A percentile compares a stretch with the other conserved stretches of the same genome.
These are phyloP conservation scores for Phanerochaete carnosa DNA, from an alignment of 768 basidiomycete species.

Conservation along the genomic window DNA sequence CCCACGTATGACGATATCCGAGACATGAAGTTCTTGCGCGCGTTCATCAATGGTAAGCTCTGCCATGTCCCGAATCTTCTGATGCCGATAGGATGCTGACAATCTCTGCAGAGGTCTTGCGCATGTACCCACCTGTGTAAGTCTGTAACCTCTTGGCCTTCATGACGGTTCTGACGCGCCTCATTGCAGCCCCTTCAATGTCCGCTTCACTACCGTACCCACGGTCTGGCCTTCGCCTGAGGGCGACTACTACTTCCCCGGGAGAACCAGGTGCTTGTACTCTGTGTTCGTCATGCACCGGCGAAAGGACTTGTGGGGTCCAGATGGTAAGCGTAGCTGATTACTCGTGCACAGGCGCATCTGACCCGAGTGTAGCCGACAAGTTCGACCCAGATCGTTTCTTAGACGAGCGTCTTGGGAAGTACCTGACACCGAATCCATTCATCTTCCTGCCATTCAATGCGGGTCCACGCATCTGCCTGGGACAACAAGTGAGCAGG, in stretches of 20 bases:
- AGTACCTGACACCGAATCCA: conserved; percentile 54
- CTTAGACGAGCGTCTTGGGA: conserved; percentile 55
- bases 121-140: conserved; percentile 47
- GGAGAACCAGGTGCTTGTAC: conserved; percentile 37
- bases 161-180: not conserved
- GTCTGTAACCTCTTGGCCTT: not conserved
- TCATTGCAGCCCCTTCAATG: conserved; percentile 19
- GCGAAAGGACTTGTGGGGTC: conserved; percentile 62
- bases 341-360: not conserved
- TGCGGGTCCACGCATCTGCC: conserved; percentile 35
- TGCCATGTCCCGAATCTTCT: not conserved
- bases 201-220: conserved; percentile 32
- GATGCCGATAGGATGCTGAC: not conserved
- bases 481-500: conserved; percentile 33
- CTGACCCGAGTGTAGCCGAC: conserved; percentile 35
- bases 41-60: conserved; percentile 52
- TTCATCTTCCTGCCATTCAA: conserved; percentile 48
- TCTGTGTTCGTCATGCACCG: conserved; percentile 58
- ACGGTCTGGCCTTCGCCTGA: conserved; percentile 29
- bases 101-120: conserved; percentile 41
- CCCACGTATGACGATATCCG: conserved; percentile 56
- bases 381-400: conserved; percentile 67
- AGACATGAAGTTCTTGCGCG: conserved; percentile 56
- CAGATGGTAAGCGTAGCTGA: conserved; percentile 44
- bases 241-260: conserved; percentile 39